A percentile compares a stretch with the other conserved stretches of the same genome.
These are phyloP conservation scores for Salvia hispanica DNA, from an alignment of 257 asterid species.

Conservation along the genomic window DNA sequence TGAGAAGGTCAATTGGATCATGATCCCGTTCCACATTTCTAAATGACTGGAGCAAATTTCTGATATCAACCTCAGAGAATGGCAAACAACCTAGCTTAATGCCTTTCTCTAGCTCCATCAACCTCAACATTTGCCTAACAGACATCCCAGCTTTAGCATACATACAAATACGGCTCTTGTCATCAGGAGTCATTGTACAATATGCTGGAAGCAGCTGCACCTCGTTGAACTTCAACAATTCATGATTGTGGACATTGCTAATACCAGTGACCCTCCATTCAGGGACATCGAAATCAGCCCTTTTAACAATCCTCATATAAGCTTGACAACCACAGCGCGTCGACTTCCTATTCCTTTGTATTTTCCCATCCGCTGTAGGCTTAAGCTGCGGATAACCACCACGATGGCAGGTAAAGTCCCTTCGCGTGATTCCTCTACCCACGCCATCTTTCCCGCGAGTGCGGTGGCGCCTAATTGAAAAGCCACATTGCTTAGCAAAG, in stretches of 20 bases:
- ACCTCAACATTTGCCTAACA: constrained; percentile 61
- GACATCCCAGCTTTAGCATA: constrained; percentile 68
- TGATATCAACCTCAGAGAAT: constrained; percentile 58
- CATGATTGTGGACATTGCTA: constrained; percentile 58
- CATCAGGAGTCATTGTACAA: constrained; percentile 55
- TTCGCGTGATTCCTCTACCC: constrained; percentile 60
- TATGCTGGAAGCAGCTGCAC: constrained; percentile 44
- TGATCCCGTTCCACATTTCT: constrained; percentile 50
- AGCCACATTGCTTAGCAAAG: constrained; percentile 65
- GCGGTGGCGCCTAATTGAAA: constrained; percentile 61
- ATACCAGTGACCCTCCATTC: constrained; percentile 69
- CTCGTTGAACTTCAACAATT: constrained; percentile 47
- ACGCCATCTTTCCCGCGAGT: constrained; percentile 66
- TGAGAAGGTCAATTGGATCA: constrained; percentile 58
- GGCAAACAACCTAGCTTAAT: constrained; percentile 62
- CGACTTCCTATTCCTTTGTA: constrained; percentile 56
- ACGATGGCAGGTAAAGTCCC: constrained; percentile 68
- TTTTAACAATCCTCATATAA: constrained; percentile 55
- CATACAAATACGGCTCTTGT: constrained; percentile 57
- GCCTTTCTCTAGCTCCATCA: constrained; percentile 65
- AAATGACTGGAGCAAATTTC: constrained; percentile 58
- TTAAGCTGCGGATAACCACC: constrained; percentile 62
- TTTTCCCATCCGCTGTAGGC: constrained; percentile 45
- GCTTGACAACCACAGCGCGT: constrained; percentile 71
- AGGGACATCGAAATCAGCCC: constrained; percentile 51